These are phyloP conservation scores for Claviceps paspali DNA, from an alignment of 2,329 filamentous ascomycete genomes.

Conservation along the genomic window DNA sequence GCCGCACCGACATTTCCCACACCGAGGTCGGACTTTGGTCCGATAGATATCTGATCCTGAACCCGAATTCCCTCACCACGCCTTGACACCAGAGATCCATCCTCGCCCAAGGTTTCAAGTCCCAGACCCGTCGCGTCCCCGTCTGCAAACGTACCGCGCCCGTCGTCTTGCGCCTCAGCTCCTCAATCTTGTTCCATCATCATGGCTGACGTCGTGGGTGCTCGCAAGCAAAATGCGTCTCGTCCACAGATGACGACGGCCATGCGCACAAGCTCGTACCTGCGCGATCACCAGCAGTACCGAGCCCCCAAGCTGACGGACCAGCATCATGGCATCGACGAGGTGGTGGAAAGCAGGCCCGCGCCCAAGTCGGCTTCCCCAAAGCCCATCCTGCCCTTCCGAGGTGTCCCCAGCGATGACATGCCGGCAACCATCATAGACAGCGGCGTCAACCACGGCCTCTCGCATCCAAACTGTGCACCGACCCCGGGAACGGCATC, in stretches of 20 bases:
- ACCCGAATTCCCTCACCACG: no score
- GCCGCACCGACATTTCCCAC: no score
- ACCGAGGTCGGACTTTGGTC: no score
- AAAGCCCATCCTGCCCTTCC: slow-evolving; percentile 34
- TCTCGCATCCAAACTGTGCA: slow-evolving; percentile 49
- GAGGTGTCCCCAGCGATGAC: slow-evolving; percentile 43
- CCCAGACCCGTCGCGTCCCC: no score
- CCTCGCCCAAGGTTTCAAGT: no score
- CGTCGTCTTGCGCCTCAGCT: no score
- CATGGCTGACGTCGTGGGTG: slow-evolving; percentile 19
- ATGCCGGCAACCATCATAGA: slow-evolving; percentile 46
- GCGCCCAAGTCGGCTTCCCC: slow-evolving; percentile 21
- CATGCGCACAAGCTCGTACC: slow-evolving; percentile 43
- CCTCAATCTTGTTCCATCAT: slow-evolving; percentile 2
- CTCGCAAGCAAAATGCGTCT: slow-evolving; percentile 18
- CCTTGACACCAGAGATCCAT: no score
- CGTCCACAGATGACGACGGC: slow-evolving; percentile 32
- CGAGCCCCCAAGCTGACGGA: slow-evolving; percentile 40
- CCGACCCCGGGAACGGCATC: slow-evolving; percentile 31
- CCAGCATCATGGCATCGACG: slow-evolving; percentile 46
- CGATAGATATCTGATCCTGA: no score
- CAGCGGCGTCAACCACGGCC: slow-evolving; percentile 44
- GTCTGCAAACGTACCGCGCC: no score
- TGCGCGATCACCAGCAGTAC: slow-evolving; percentile 49
- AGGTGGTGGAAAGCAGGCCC: slow-evolving; percentile 42